A percentile compares a stretch with the other conserved stretches of the same genome.
Conservation (phyloP, 2,329 filamentous ascomycete species). For the Fusarium sp. region DNA sequence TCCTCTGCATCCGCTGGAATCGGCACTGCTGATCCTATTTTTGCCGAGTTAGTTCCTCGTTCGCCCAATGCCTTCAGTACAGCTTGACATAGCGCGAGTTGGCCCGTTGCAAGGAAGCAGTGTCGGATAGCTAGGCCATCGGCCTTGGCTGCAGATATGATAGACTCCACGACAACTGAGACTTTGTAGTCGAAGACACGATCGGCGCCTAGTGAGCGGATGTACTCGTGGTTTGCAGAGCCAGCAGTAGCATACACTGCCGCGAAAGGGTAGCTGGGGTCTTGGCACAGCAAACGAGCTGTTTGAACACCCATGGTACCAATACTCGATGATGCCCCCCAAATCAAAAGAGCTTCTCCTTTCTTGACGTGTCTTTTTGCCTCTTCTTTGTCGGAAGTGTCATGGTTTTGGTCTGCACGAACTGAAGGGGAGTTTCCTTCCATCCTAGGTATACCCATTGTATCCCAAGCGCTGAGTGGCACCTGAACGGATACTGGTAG, state of each 20-base stretch:
- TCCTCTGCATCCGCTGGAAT: slow-evolving; percentile 50
- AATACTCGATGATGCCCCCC: slow-evolving; percentile 61
- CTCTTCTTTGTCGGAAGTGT: background rate
- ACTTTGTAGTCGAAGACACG: slow-evolving; percentile 59
- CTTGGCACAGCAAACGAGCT: slow-evolving; percentile 53
- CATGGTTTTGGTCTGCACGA: background rate
- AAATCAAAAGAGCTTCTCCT: slow-evolving; percentile 55
- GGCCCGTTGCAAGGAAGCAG: slow-evolving; percentile 58
- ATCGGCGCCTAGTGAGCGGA: slow-evolving; percentile 53
- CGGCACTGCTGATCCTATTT: slow-evolving; percentile 54
- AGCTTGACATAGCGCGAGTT: slow-evolving; percentile 52
- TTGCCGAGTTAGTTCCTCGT: slow-evolving; percentile 34
- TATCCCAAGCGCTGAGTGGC: slow-evolving; percentile 56
- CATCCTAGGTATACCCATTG: slow-evolving; percentile 50
- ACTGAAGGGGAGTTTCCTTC: slow-evolving; percentile 26
- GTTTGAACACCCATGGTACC: slow-evolving; percentile 60
- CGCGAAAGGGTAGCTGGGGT: slow-evolving; percentile 50
- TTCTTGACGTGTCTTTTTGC: slow-evolving; percentile 22
- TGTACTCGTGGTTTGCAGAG: slow-evolving; percentile 50
- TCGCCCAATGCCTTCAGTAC: slow-evolving; percentile 53
- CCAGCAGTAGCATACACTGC: slow-evolving; percentile 59
- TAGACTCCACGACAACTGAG: slow-evolving; percentile 46
- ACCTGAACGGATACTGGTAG: slow-evolving; percentile 56
- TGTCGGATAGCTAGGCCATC: slow-evolving; percentile 55
- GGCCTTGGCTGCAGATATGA: slow-evolving; percentile 53